These are phyloP conservation scores for Neocatenulostroma microsporum DNA, from an alignment of 2,329 filamentous ascomycete genomes.

Conservation along the genomic window DNA sequence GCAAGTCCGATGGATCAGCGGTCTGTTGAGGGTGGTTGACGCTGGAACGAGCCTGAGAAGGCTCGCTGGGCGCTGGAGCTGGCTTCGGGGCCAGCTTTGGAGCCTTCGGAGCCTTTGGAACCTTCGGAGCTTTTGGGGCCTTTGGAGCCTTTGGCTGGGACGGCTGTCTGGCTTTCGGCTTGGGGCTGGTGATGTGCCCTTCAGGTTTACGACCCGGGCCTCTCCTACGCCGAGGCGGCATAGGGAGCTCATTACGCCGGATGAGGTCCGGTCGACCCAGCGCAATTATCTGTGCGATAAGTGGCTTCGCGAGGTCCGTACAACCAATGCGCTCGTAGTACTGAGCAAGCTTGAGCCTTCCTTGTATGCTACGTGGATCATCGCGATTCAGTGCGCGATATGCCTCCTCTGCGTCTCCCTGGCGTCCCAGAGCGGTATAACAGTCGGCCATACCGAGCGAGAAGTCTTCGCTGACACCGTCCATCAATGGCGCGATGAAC, in stretches of 20 bases:
- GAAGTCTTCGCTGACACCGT: constrained; percentile 43
- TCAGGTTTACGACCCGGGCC: too few species aligned
- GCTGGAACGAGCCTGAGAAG: too few species aligned
- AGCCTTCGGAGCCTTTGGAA: not conserved
- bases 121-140: too few species aligned
- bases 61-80: too few species aligned
- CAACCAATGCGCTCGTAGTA: constrained; percentile 55
- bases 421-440: constrained; percentile 37
- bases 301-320: constrained; percentile 66
- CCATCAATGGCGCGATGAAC: constrained; percentile 36
- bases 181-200: too few species aligned
- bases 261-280: constrained; percentile 3
- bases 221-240: too few species aligned
- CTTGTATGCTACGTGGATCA: constrained; percentile 65
- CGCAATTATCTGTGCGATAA: constrained; percentile 69
- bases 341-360: constrained; percentile 70
- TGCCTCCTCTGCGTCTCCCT: constrained; percentile 65
- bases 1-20: too few species aligned
- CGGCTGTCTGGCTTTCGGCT: not conserved
- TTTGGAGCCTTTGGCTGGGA: not conserved
- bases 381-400: constrained; percentile 67
- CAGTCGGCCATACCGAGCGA: constrained; percentile 56
- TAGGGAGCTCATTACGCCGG: too few species aligned
- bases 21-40: too few species aligned
- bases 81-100: too few species aligned